Evolutionary conservation across 148 eudicot genomes (phyloP).

Genomic region (Rheum nobile): DNA sequence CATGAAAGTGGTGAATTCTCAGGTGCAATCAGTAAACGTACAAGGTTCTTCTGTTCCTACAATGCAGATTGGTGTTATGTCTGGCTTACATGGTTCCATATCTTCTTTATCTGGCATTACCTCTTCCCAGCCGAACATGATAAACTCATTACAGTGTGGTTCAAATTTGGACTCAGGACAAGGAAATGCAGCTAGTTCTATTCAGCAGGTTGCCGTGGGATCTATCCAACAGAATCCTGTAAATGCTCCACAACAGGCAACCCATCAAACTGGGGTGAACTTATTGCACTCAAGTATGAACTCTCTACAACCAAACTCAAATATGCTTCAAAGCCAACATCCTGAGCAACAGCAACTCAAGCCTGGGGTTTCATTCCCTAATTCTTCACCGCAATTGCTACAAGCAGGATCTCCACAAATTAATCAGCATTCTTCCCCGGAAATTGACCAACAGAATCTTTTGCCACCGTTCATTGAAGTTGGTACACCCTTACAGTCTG

Average conservation of each 20-base stretch:
- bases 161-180: conserved; percentile 52
- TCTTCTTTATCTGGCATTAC: conserved; percentile 42
- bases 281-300: conserved; percentile 41
- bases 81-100: conserved; percentile 49
- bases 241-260: conserved; percentile 54
- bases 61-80: conserved; percentile 46
- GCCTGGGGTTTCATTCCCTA: conserved; percentile 49
- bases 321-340: conserved; percentile 58
- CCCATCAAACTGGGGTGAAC: conserved; percentile 48
- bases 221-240: conserved; percentile 65
- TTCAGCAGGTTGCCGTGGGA: conserved; percentile 58
- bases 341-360: conserved; percentile 69
- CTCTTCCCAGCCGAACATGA: conserved; percentile 50
- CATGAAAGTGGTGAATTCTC: conserved; percentile 53
- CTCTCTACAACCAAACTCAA: conserved; percentile 48
- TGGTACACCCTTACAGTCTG: conserved; percentile 82
- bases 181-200: conserved; percentile 40
- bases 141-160: conserved; percentile 38
- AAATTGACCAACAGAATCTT: conserved; percentile 70
- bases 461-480: conserved; percentile 33
- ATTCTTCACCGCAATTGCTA: conserved; percentile 64
- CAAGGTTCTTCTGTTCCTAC: conserved; percentile 43
- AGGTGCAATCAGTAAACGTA: conserved; percentile 41
- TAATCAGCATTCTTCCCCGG: conserved; percentile 76
- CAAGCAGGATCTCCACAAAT: conserved; percentile 70